These are phyloP conservation scores for Sequoiadendron giganteum DNA, from an alignment of 75 land plant species.

Conservation along the genomic window DNA sequence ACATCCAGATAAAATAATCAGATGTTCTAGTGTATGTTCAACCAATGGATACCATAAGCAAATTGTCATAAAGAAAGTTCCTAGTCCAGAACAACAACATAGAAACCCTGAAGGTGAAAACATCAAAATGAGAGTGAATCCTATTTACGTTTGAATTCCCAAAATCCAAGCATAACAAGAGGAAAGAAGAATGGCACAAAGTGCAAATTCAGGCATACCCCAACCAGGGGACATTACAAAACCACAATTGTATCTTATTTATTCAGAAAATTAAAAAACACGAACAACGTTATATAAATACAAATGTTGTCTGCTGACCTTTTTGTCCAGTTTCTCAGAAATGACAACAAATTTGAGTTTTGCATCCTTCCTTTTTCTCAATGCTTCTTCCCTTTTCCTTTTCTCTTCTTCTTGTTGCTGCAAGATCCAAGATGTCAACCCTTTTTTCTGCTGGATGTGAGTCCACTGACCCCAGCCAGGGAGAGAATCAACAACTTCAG, in stretches of 20 bases:
- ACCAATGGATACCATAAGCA: no score
- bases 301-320: constrained; percentile 41
- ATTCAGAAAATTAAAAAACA: not conserved
- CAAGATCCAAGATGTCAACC: constrained; percentile 71
- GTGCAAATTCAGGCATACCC: no score
- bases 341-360: constrained; percentile 82
- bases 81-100: not conserved
- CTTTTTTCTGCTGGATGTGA: constrained; percentile 67
- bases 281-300: not conserved
- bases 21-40: no score
- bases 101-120: not conserved
- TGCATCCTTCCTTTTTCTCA: constrained; percentile 79
- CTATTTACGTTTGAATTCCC: no score
- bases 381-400: constrained; percentile 60
- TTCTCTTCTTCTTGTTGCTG: constrained; percentile 64
- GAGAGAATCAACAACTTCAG: constrained; percentile 52
- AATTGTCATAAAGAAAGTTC: not conserved
- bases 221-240: not conserved
- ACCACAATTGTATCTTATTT: not conserved
- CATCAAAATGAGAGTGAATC: no score
- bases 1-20: no score
- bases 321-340: constrained; percentile 79
- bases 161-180: no score
- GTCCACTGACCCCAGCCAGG: constrained; percentile 99
- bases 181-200: no score